phyloP scores from a whole-genome alignment of 768 basidiomycete species.

The Boletellus emodensis region DNA sequence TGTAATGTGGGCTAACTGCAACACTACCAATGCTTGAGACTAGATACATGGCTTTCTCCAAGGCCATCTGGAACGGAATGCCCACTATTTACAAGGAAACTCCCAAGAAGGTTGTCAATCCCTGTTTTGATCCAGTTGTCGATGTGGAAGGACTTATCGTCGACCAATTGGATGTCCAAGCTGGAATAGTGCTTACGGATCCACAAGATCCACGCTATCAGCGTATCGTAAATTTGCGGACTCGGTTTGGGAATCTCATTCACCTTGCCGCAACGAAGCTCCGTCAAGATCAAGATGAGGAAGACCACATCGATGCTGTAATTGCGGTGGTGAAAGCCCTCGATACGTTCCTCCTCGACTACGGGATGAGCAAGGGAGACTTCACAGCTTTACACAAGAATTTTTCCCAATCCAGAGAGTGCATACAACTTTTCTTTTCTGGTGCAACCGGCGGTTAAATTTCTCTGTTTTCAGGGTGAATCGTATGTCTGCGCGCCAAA shows the following conservation, averaged over 20 bases:
- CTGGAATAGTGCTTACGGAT: constrained; percentile 73
- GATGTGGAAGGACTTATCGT: constrained; percentile 73
- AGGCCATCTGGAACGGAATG: constrained; percentile 75
- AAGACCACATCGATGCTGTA: constrained; percentile 86
- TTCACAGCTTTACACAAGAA: constrained; percentile 60
- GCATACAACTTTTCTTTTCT: constrained; percentile 2
- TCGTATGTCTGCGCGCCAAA: constrained; percentile 67
- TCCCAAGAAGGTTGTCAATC: constrained; percentile 52
- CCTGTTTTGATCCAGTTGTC: constrained; percentile 54
- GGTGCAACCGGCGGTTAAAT: background rate
- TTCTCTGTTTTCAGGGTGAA: constrained; percentile 43
- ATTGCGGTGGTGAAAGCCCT: constrained; percentile 68
- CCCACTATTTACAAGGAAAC: constrained; percentile 62
- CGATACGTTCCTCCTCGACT: constrained; percentile 70
- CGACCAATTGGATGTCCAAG: constrained; percentile 59
- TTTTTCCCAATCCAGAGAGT: constrained; percentile 31
- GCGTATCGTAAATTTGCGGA: constrained; percentile 51
- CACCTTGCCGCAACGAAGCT: constrained; percentile 64
- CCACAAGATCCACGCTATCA: constrained; percentile 73
- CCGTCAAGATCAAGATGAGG: constrained; percentile 56
- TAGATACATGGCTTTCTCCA: constrained; percentile 65
- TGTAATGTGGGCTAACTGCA: background rate
- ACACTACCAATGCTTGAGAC: constrained; percentile 1
- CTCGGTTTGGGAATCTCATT: constrained; percentile 63
- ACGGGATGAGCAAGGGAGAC: constrained; percentile 56